These are phyloP conservation scores for Cyamopsis tetragonoloba DNA, from an alignment of 306 rosid species.

Conservation along the genomic window DNA sequence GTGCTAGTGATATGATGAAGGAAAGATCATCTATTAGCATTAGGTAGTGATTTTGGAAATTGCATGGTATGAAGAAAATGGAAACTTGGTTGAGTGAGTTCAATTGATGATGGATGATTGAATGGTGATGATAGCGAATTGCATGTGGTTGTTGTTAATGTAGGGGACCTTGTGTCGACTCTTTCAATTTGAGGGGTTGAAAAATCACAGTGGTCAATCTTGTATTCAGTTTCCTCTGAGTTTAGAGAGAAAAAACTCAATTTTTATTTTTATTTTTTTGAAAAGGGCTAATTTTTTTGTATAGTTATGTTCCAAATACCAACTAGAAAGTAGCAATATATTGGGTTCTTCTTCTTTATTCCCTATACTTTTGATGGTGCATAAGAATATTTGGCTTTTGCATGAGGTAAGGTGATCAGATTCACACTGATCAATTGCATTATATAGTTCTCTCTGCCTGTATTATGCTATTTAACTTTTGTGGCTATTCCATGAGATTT, in stretches of 20 bases:
- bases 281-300: background rate
- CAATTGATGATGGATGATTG: background rate
- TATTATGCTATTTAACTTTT: background rate
- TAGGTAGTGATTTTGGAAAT: constrained; percentile 36
- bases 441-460: background rate
- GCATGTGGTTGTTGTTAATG: constrained; percentile 69
- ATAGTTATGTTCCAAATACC: background rate
- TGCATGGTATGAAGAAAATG: constrained; percentile 14
- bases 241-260: constrained; percentile 9
- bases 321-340: background rate
- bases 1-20: constrained; percentile 11
- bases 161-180: constrained; percentile 41
- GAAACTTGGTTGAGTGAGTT: constrained; percentile 19
- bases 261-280: no score
- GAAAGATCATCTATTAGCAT: constrained; percentile 24
- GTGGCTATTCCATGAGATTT: background rate
- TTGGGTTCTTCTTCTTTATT: constrained; percentile 29
- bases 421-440: constrained; percentile 21
- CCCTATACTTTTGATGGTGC: constrained; percentile 33
- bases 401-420: constrained; percentile 31
- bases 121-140: constrained; percentile 37
- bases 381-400: constrained; percentile 45
- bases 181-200: constrained; percentile 19
- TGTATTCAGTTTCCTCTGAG: constrained; percentile 10
- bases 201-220: constrained; percentile 13